Evolutionary conservation across 2,329 filamentous ascomycete species (phyloP).

Genomic region (Akanthomyces lecanii): DNA sequence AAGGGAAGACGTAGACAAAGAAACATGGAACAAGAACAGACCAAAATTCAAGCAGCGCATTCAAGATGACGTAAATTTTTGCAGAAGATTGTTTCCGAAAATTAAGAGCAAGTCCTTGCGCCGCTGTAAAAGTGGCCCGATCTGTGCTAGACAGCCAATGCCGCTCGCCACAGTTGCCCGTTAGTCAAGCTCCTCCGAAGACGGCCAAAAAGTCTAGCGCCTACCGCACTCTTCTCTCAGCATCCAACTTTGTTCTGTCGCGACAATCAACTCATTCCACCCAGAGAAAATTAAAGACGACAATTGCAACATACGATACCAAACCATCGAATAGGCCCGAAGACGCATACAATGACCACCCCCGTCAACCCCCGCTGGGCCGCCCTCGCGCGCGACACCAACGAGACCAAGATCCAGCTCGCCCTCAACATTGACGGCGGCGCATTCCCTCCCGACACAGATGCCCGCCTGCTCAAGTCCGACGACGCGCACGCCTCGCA

Average conservation of each 20-base stretch:
- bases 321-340: background rate
- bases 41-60: too few species aligned
- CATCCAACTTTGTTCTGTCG: background rate
- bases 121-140: background rate
- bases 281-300: background rate
- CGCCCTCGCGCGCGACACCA: slow-evolving; percentile 81
- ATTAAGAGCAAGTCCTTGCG: background rate
- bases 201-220: slow-evolving; percentile 11
- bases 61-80: too few species aligned
- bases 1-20: too few species aligned
- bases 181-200: slow-evolving; percentile 11
- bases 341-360: slow-evolving; percentile 1
- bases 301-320: background rate
- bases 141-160: background rate
- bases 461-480: slow-evolving; percentile 48
- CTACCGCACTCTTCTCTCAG: background rate
- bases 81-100: background rate
- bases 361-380: slow-evolving; percentile 56
- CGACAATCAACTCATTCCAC: background rate
- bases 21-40: too few species aligned
- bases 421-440: slow-evolving; percentile 93
- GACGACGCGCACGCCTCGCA: slow-evolving; percentile 74
- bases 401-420: slow-evolving; percentile 95
- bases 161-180: background rate
- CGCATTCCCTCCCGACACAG: slow-evolving; percentile 61